Percentiles rank a stretch among this genome's conserved stretches.
phyloP scores from a whole-genome alignment of 2,329 filamentous ascomycete genomes.

The Exophiala spinifera region DNA sequence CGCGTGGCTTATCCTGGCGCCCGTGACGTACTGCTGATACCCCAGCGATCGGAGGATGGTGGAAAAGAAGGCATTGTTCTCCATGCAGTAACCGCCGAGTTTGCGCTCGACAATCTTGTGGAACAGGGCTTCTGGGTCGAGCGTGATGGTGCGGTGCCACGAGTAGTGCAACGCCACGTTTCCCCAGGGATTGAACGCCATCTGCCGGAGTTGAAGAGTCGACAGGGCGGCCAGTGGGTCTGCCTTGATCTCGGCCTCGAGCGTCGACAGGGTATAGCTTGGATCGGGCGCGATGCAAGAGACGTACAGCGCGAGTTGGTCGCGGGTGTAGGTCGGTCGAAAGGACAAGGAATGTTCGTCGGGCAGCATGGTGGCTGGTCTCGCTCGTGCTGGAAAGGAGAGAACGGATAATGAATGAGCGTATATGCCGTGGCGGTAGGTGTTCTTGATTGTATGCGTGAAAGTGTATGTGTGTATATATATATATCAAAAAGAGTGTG shows the following conservation, averaged over 20 bases:
- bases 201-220: slow-evolving; percentile 43
- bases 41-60: slow-evolving; percentile 52
- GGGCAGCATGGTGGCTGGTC: slow-evolving; percentile 7
- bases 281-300: slow-evolving; percentile 30
- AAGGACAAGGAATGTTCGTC: slow-evolving; percentile 9
- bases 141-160: slow-evolving; percentile 46
- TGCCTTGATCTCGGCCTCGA: slow-evolving; percentile 31
- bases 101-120: slow-evolving; percentile 51
- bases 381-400: no score
- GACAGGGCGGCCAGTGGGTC: slow-evolving; percentile 35
- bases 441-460: no score
- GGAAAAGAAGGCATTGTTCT: slow-evolving; percentile 55
- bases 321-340: slow-evolving; percentile 34
- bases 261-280: slow-evolving; percentile 28
- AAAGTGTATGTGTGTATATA: no score
- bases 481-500: no score
- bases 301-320: slow-evolving; percentile 39
- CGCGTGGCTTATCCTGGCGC: slow-evolving; percentile 47
- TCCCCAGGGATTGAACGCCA: slow-evolving; percentile 54
- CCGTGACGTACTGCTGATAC: slow-evolving; percentile 54
- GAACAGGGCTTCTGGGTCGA: slow-evolving; percentile 51
- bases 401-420: no score
- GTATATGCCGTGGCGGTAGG: no score
- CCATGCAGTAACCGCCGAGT: slow-evolving; percentile 61
- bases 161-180: slow-evolving; percentile 57